These are phyloP conservation scores for Sisymbrium irio DNA, from an alignment of 345 rosid genomes.

Conservation along the genomic window DNA sequence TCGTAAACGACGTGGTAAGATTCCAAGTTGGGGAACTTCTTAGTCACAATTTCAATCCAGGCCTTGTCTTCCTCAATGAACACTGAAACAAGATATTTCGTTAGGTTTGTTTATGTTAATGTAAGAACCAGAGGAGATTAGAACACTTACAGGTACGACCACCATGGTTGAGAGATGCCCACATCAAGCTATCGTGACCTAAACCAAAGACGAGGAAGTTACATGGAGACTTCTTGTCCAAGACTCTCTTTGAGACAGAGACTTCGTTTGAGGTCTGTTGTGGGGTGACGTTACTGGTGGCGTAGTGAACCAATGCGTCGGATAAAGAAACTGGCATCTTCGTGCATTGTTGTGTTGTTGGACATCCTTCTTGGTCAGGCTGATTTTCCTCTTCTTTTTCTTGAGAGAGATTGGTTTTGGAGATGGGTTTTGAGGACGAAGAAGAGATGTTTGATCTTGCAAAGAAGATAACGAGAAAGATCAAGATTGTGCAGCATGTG, in stretches of 20 bases:
- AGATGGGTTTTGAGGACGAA: conserved; percentile 17
- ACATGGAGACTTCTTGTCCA: conserved; percentile 76
- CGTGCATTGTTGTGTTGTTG: conserved; percentile 43
- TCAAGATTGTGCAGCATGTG: conserved; percentile 27
- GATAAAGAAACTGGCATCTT: conserved; percentile 66
- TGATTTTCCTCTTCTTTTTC: conserved; percentile 11
- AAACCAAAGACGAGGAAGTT: conserved; percentile 92
- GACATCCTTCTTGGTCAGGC: conserved; percentile 18
- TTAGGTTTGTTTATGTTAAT: neutral
- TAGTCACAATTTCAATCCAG: conserved; percentile 67
- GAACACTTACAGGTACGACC: conserved; percentile 56
- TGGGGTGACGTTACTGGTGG: conserved; percentile 81
- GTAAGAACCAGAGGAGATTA: conserved; percentile 5
- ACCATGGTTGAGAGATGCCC: conserved; percentile 82
- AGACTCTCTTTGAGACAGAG: conserved; percentile 56
- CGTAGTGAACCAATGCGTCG: conserved; percentile 71
- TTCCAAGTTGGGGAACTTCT: conserved; percentile 62
- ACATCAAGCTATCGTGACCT: conserved; percentile 94
- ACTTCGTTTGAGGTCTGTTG: conserved; percentile 82
- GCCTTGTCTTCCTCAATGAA: conserved; percentile 89
- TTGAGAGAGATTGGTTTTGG: conserved; percentile 21
- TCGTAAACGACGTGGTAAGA: conserved; percentile 72
- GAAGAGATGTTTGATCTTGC: conserved; percentile 33
- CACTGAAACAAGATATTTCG: conserved; percentile 23
- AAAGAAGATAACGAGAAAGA: conserved; percentile 20